phyloP scores from a whole-genome alignment of 495 filamentous ascomycete species.

The Penicillium chermesinum region DNA sequence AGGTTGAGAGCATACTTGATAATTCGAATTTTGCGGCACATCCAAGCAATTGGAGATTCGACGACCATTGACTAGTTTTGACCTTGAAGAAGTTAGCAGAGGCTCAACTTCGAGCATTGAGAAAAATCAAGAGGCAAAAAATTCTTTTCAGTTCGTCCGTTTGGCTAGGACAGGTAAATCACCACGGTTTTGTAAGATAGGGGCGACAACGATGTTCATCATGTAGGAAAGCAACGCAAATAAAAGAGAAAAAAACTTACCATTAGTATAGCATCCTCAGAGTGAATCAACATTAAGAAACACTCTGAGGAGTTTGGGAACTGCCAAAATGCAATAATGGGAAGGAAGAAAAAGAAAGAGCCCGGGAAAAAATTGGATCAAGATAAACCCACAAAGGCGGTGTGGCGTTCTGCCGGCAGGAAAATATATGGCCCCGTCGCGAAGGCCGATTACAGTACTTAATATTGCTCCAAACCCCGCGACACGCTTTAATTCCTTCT shows the following conservation, averaged over 20 bases:
- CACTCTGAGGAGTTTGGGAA: slow-evolving; percentile 7
- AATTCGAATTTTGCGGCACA: neutral
- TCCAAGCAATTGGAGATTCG: neutral
- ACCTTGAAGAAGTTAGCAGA: slow-evolving; percentile 31
- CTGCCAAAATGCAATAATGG: slow-evolving; percentile 4
- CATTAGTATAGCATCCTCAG: slow-evolving; percentile 26
- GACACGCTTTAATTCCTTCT: slow-evolving; percentile 4
- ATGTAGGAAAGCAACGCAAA: slow-evolving; percentile 36
- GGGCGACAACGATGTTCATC: slow-evolving; percentile 91
- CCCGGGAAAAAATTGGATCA: slow-evolving; percentile 22
- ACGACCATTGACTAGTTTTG: too few species aligned
- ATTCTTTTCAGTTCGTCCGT: slow-evolving; percentile 74
- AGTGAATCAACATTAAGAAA: slow-evolving; percentile 10
- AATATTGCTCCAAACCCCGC: slow-evolving; percentile 13
- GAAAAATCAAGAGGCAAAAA: slow-evolving; percentile 12
- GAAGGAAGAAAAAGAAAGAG: slow-evolving; percentile 19
- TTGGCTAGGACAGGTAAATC: slow-evolving; percentile 90
- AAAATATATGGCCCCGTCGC: slow-evolving; percentile 18
- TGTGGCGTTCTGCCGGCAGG: slow-evolving; percentile 25
- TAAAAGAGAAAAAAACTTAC: slow-evolving; percentile 29
- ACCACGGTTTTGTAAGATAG: slow-evolving; percentile 83
- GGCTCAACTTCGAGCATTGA: slow-evolving; percentile 9
- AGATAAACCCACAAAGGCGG: slow-evolving; percentile 20
- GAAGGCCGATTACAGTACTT: slow-evolving; percentile 10
- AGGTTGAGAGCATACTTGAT: neutral